A percentile compares a stretch with the other conserved stretches of the same genome.
These are phyloP conservation scores for Neospora caninum DNA, from an alignment of 169 alveolate genomes.

Conservation along the genomic window DNA sequence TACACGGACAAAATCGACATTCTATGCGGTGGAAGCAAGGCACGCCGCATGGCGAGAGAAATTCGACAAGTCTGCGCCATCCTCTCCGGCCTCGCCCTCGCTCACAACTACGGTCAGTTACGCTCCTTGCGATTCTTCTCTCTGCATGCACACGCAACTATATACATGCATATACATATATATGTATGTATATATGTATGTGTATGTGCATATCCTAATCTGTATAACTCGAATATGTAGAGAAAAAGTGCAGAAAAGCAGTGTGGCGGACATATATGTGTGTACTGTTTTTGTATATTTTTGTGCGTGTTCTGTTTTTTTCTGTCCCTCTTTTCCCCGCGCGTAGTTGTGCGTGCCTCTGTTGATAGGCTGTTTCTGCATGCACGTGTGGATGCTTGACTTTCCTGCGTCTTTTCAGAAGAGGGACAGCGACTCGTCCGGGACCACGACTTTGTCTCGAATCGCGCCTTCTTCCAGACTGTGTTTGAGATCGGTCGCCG, in stretches of 20 bases:
- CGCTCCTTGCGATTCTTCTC: not conserved
- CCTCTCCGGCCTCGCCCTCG: constrained; percentile 89
- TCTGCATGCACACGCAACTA: too few relatives aligned
- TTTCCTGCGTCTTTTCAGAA: constrained; percentile 39
- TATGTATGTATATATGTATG: too few relatives aligned
- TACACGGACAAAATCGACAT: constrained; percentile 90
- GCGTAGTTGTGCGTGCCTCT: too few relatives aligned
- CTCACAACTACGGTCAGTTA: constrained; percentile 82
- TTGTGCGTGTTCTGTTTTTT: too few relatives aligned
- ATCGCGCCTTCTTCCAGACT: constrained; percentile 81
- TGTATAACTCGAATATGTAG: too few relatives aligned
- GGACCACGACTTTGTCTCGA: constrained; percentile 82
- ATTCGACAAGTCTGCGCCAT: constrained; percentile 89
- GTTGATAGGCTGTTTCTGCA: not conserved
- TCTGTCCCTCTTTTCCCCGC: too few relatives aligned
- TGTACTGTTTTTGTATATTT: too few relatives aligned
- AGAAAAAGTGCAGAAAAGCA: too few relatives aligned
- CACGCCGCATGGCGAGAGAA: constrained; percentile 82
- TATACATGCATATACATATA: too few relatives aligned
- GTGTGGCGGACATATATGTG: too few relatives aligned
- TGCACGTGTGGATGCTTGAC: too few relatives aligned
- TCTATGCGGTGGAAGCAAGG: constrained; percentile 77
- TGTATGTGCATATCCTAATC: too few relatives aligned
- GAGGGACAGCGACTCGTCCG: constrained; percentile 87
- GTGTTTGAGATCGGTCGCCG: constrained; percentile 92